Base-by-base conservation (phyloP, 805 yeast genomes). In the Wickerhamomyces chaumierensis region DNA sequence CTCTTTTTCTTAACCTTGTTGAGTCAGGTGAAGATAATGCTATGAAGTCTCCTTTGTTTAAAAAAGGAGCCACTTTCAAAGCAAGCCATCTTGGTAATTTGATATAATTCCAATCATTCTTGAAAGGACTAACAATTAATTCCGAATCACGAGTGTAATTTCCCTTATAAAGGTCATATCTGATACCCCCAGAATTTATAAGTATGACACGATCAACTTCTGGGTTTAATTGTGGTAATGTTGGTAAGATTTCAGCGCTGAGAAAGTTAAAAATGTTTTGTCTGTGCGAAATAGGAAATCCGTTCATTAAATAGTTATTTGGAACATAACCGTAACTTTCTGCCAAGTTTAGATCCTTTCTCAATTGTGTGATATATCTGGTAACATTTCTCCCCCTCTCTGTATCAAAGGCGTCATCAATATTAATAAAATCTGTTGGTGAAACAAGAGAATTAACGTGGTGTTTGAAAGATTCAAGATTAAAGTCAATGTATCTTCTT, bases 91-190 rank as follows among this genome's bases (percentile, higher is more conserved):
- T 64, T 0, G 92, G 84, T 2, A 88, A 56, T 5, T 68, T 62
- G 13, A 88, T 56, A 36, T 69, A 74, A 25, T 67, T 71, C 96
- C 96, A 90, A 32, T 69, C 69, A 52, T 87, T 86, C 38, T 73
- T 67, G 59, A 86, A 88, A 0, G 97, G 96, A 0, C 94, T 78
- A 1, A 90, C 83, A 34, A 81, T 83, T 53, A 68, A 90, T 48
- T 81, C 81, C 0, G 90, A 68, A 56, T 87, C 94, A 34, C 63
- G 62, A 0, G 95, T 87, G 55, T 80, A 88, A 2, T 81, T 78
- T 0, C 96, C 97, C 53, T 78, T 73, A 61, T 81, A 81, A 35
- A 88, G 60, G 57, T 88, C 96, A 53, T 84, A 90, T 39, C 96
- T 70, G 3, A 88, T 71, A 4, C 95, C 80, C 1, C 96, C 96